Percentiles rank a stretch among this genome's conserved stretches.
phyloP scores from a whole-genome alignment of 805 yeast species.

The Candida sithepensis region DNA sequence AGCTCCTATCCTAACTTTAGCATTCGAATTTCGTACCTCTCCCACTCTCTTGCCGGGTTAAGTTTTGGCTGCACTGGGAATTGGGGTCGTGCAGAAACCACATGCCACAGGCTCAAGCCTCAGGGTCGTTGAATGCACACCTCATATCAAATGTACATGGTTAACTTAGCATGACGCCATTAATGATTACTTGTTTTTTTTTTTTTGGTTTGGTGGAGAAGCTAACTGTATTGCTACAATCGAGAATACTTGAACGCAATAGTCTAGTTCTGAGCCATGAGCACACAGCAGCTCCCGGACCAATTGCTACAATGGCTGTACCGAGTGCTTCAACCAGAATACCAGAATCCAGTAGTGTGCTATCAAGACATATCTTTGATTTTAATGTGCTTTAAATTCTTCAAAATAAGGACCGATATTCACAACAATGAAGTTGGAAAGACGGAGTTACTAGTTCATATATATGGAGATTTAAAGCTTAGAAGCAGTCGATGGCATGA shows the following conservation, averaged over 20 bases:
- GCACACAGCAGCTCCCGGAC: slow-evolving; percentile 32
- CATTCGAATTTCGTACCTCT: too few relatives aligned
- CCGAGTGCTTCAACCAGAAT: slow-evolving; percentile 55
- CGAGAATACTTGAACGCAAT: background rate
- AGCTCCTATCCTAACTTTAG: too few relatives aligned
- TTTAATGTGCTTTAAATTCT: slow-evolving; percentile 46
- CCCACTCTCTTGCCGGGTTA: too few relatives aligned
- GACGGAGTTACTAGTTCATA: slow-evolving; percentile 54
- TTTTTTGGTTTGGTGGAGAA: too few relatives aligned
- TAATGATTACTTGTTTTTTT: too few relatives aligned
- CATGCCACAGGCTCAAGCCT: too few relatives aligned
- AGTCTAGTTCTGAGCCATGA: background rate
- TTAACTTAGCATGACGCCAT: too few relatives aligned
- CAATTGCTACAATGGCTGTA: slow-evolving; percentile 54
- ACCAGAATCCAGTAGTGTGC: slow-evolving; percentile 50
- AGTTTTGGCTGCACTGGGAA: background rate
- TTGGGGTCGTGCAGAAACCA: background rate
- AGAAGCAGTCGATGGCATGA: background rate
- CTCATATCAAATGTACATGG: too few relatives aligned
- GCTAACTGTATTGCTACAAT: too few relatives aligned
- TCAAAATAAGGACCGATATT: slow-evolving; percentile 69
- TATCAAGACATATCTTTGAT: slow-evolving; percentile 62
- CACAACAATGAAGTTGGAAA: slow-evolving; percentile 56
- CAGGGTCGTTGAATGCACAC: too few relatives aligned
- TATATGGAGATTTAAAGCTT: slow-evolving; percentile 54